Conservation (phyloP, 2,329 filamentous ascomycete species). For the Taxawa tesnikishii region DNA sequence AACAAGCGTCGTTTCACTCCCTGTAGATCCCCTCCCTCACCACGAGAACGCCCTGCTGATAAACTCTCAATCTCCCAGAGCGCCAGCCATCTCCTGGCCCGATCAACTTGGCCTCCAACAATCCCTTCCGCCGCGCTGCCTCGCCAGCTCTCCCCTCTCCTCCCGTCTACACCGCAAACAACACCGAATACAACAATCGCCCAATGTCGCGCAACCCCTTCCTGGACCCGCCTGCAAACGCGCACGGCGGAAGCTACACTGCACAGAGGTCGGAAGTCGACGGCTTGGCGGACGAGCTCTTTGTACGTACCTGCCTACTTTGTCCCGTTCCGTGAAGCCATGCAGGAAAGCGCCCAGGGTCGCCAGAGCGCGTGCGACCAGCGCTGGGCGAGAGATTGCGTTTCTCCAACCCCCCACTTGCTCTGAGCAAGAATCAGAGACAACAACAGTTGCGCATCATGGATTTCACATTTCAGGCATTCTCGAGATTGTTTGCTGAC, state of each 20-base stretch:
- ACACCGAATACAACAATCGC: constrained; percentile 47
- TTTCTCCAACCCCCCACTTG: too few species aligned
- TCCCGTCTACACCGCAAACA: constrained; percentile 17
- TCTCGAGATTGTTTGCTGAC: constrained; percentile 28
- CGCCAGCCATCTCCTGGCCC: constrained; percentile 41
- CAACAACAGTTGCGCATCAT: constrained; percentile 14
- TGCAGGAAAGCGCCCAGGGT: constrained; percentile 3
- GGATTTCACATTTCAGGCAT: constrained; percentile 25
- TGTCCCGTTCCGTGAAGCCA: background rate
- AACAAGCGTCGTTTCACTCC: constrained; percentile 9
- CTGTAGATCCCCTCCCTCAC: constrained; percentile 11
- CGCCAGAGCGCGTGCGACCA: background rate
- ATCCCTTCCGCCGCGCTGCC: constrained; percentile 60
- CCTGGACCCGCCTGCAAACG: constrained; percentile 33
- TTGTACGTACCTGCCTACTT: constrained; percentile 55
- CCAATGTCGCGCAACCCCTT: constrained; percentile 65
- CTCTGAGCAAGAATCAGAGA: too few species aligned
- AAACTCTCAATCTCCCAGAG: constrained; percentile 21
- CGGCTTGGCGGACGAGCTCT: constrained; percentile 55
- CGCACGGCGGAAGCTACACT: constrained; percentile 10
- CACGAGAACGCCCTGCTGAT: constrained; percentile 18
- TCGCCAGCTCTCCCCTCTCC: constrained; percentile 37
- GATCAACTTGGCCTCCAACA: constrained; percentile 61
- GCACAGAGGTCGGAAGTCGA: constrained; percentile 31
- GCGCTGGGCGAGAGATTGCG: too few species aligned